Evolutionary conservation across 345 rosid species (phyloP).

Genomic region (Clausena lansium): DNA sequence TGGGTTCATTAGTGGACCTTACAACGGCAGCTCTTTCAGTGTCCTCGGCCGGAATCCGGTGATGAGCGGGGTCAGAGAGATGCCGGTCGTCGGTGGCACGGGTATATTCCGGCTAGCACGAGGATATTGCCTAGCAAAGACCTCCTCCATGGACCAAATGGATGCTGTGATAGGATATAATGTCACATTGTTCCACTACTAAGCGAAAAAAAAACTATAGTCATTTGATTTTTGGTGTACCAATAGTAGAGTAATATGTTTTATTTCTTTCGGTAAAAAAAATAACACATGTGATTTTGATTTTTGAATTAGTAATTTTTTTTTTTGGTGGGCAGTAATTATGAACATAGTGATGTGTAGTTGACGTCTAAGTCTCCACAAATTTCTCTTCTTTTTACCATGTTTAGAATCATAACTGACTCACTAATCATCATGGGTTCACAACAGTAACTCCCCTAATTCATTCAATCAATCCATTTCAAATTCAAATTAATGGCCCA

Average conservation of each 20-base stretch:
- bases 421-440: slow-evolving; percentile 33
- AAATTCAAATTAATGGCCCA: slow-evolving; percentile 39
- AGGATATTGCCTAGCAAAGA: slow-evolving; percentile 39
- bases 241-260: neutral
- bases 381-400: slow-evolving; percentile 30
- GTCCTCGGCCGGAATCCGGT: slow-evolving; percentile 39
- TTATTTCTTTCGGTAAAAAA: neutral
- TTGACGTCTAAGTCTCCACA: slow-evolving; percentile 16
- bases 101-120: slow-evolving; percentile 33
- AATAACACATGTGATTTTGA: slow-evolving; percentile 1
- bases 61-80: slow-evolving; percentile 34
- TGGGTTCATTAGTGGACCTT: slow-evolving; percentile 23
- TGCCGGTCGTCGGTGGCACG: slow-evolving; percentile 37
- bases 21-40: slow-evolving; percentile 38
- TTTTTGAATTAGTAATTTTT: neutral
- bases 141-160: slow-evolving; percentile 22
- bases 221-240: neutral
- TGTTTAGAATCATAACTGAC: slow-evolving; percentile 37
- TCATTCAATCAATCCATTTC: slow-evolving; percentile 39
- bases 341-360: slow-evolving; percentile 6
- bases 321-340: neutral
- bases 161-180: slow-evolving; percentile 36
- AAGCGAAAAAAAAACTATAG: no score
- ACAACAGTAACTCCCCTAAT: slow-evolving; percentile 36
- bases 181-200: slow-evolving; percentile 30